These are phyloP conservation scores for Catenaria anguillulae DNA, from an alignment of 371 early-diverging fungal species.

Conservation along the genomic window DNA sequence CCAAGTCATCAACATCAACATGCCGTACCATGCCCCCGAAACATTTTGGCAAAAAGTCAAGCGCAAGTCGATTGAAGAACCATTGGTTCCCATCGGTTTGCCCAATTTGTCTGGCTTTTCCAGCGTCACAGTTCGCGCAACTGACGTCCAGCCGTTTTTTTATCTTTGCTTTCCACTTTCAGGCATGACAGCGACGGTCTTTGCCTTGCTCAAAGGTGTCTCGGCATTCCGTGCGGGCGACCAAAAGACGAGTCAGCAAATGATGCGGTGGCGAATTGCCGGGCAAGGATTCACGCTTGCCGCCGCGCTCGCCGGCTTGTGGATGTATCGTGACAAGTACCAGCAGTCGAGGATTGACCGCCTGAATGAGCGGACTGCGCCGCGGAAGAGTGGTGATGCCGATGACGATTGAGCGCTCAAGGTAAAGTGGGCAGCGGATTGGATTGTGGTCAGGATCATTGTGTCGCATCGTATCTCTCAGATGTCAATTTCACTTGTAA, in stretches of 20 bases:
- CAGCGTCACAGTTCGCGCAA: no score
- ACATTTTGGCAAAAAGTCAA: background rate
- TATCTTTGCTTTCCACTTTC: no score
- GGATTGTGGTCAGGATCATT: no score
- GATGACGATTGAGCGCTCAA: no score
- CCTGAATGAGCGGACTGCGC: no score
- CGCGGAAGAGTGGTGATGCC: no score
- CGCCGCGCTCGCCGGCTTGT: background rate
- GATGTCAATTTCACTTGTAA: no score
- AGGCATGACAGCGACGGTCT: background rate
- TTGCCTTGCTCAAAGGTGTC: background rate
- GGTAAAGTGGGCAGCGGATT: no score
- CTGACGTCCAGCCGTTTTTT: no score
- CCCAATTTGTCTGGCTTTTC: no score
- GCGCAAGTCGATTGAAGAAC: conserved; percentile 4
- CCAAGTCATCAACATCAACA: no score
- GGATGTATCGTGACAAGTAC: background rate
- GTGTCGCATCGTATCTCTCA: no score
- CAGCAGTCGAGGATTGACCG: background rate
- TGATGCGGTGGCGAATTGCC: conserved; percentile 3
- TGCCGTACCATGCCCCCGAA: conserved; percentile 6
- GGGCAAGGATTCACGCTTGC: conserved; percentile 2
- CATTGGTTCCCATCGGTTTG: conserved; percentile 1
- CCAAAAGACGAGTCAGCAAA: background rate
- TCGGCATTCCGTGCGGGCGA: conserved; percentile 3